A percentile compares a stretch with the other conserved stretches of the same genome.
Conservation (phyloP, 306 rosid genomes). For the Trifolium dubium region DNA sequence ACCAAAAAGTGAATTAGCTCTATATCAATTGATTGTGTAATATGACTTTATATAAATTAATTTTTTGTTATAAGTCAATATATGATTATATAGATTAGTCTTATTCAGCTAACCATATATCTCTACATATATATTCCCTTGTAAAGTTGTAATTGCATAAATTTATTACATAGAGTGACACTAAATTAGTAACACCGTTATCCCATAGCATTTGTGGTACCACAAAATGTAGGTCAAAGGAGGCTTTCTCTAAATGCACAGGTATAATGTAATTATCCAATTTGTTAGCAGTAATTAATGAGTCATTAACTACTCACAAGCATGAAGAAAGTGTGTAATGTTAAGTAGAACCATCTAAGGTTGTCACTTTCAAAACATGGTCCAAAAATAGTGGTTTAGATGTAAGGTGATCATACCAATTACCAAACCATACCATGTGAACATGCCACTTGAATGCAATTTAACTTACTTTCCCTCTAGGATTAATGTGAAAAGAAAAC, state of each 20-base stretch:
- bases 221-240: slow-evolving; percentile 34
- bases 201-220: slow-evolving; percentile 19
- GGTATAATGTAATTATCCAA: slow-evolving; percentile 45
- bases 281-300: slow-evolving; percentile 37
- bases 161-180: slow-evolving; percentile 16
- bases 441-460: background rate
- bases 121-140: background rate
- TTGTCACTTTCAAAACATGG: slow-evolving; percentile 21
- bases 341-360: slow-evolving; percentile 8
- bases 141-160: background rate
- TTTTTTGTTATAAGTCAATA: background rate
- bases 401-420: slow-evolving; percentile 27
- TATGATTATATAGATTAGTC: background rate
- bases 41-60: no score
- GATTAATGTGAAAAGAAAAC: background rate
- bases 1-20: background rate
- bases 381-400: slow-evolving; percentile 39
- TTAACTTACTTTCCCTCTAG: background rate
- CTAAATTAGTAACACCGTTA: slow-evolving; percentile 7
- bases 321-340: slow-evolving; percentile 28
- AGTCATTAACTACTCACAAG: slow-evolving; percentile 27
- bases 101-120: background rate
- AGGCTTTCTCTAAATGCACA: slow-evolving; percentile 28
- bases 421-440: slow-evolving; percentile 21
- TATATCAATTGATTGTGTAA: no score